Evolutionary conservation across 495 filamentous ascomycete genomes (phyloP), one percentile per base, ranked within the genome.

Genomic region (Trichocladium antarcticum): DNA sequence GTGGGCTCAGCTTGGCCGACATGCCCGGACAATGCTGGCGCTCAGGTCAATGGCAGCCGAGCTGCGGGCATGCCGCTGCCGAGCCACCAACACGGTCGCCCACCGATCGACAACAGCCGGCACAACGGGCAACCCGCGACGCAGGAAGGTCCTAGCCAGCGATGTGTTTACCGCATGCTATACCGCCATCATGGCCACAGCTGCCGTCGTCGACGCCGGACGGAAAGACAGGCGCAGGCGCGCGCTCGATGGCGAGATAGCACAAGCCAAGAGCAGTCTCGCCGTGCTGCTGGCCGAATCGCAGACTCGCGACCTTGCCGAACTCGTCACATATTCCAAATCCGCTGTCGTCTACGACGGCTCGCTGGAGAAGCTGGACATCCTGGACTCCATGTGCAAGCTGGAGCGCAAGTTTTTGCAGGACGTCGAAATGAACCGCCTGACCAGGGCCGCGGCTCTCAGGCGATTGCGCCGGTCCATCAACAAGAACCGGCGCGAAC

Each of bases 111-210:
- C 49, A 21, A 47, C 45, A 16, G n/a, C n/a, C n/a, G 41, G 52
- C 17, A 35, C 28, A 6, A 22, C 49, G 11, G 32, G 27, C 38
- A 34, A 72, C 20, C 70, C 74, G 42, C 64, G 70, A 35, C 70
- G 69, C 58, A 73, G 73, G 24, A 70, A 69, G 55, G 61, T 79
- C 42, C 70, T 71, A 1, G 68, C 71, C 55, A 76, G 72, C 56
- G 79, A 83, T 63, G 68, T 82, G 14, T 80, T 83, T 47, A 87
- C 83, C 3, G 76, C 81, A 11, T 74, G 79, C 51, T 87, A 86
- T 57, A 80, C 81, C 3, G 79, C 81, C 45, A 80, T 87, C 32
- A 78, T 87, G 49, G 83, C 80, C 2, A 77, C 79, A n/a, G 86
- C 84, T 1, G 76, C 82, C 32, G 63, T 84, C 2, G 69, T 75